Evolutionary conservation across 306 rosid species (phyloP).

Genomic region (Dalbergia oliveri): DNA sequence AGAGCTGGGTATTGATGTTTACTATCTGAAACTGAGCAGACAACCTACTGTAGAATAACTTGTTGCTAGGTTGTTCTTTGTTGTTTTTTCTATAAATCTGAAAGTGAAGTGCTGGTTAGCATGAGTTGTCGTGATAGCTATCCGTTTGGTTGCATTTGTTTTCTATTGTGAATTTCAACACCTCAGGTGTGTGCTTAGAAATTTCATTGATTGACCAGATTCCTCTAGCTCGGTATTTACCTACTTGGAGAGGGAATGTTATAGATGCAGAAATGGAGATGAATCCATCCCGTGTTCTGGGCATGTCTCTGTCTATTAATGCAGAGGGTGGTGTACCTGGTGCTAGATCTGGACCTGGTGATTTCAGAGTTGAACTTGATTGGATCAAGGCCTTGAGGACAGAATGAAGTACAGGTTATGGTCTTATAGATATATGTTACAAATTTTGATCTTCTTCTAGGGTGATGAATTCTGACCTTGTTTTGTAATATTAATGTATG

Average conservation of each 20-base stretch:
- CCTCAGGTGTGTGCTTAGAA: slow-evolving; percentile 10
- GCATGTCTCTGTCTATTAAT: slow-evolving; percentile 90
- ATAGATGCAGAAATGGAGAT: slow-evolving; percentile 82
- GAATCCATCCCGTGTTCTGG: slow-evolving; percentile 86
- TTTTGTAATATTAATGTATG: slow-evolving; percentile 45
- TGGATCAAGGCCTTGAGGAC: slow-evolving; percentile 89
- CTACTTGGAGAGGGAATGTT: slow-evolving; percentile 92
- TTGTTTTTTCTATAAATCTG: slow-evolving; percentile 23
- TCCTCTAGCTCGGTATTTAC: slow-evolving; percentile 87
- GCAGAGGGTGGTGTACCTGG: slow-evolving; percentile 89
- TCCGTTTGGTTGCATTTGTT: slow-evolving; percentile 21
- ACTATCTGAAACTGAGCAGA: not conserved
- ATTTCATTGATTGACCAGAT: slow-evolving; percentile 60
- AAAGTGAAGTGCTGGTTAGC: not conserved
- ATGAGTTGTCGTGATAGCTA: not conserved
- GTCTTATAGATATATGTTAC: slow-evolving; percentile 26
- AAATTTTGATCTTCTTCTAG: slow-evolving; percentile 37
- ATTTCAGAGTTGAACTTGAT: slow-evolving; percentile 82
- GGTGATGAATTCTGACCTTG: slow-evolving; percentile 12
- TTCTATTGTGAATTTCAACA: slow-evolving; percentile 27
- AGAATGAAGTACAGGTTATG: slow-evolving; percentile 48
- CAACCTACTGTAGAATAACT: slow-evolving; percentile 7
- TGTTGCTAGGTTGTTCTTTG: slow-evolving; percentile 17
- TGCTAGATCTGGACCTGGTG: slow-evolving; percentile 83
- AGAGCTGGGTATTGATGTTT: not conserved